Evolutionary conservation across 2,329 filamentous ascomycete genomes (phyloP).

Genomic region (Phoma sp.): DNA sequence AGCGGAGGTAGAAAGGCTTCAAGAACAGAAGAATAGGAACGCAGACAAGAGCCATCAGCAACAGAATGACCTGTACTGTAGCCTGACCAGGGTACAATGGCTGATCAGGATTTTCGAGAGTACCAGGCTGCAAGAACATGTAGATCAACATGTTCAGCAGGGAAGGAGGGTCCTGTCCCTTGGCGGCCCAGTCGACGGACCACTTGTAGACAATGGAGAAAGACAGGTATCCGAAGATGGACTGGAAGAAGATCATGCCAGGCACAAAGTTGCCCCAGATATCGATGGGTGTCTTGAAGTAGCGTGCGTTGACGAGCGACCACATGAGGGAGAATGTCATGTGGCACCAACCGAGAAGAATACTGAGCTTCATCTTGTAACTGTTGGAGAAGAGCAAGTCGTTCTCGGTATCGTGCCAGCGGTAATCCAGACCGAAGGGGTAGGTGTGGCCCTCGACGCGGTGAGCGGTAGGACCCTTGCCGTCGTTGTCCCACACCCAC

Average conservation of each 20-base stretch:
- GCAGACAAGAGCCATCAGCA: slow-evolving; percentile 83
- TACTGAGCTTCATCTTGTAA: slow-evolving; percentile 99
- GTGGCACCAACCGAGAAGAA: slow-evolving; percentile 94
- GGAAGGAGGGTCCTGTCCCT: slow-evolving; percentile 75
- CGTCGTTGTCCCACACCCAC: slow-evolving; percentile 83
- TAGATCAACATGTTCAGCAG: slow-evolving; percentile 99
- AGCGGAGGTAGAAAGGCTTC: slow-evolving; percentile 94
- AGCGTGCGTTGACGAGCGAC: slow-evolving; percentile 88
- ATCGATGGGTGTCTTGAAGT: slow-evolving; percentile 94
- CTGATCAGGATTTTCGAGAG: slow-evolving; percentile 64
- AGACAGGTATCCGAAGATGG: slow-evolving; percentile 96
- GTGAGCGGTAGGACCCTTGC: slow-evolving; percentile 69
- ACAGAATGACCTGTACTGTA: slow-evolving; percentile 75
- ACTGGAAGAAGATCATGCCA: slow-evolving; percentile 99
- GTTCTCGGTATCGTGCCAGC: slow-evolving; percentile 96
- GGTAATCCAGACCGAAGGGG: slow-evolving; percentile 94
- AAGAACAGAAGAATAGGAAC: slow-evolving; percentile 91
- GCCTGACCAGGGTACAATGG: slow-evolving; percentile 81
- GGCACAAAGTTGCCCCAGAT: slow-evolving; percentile 98
- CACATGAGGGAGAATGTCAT: slow-evolving; percentile 99
- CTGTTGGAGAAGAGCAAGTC: slow-evolving; percentile 95
- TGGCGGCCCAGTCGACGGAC: slow-evolving; percentile 83
- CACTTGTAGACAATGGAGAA: slow-evolving; percentile 97
- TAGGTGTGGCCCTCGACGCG: slow-evolving; percentile 80
- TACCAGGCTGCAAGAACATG: slow-evolving; percentile 95